phyloP scores from a whole-genome alignment of 371 early-diverging fungal genomes.

The Mortierella polycephala region DNA sequence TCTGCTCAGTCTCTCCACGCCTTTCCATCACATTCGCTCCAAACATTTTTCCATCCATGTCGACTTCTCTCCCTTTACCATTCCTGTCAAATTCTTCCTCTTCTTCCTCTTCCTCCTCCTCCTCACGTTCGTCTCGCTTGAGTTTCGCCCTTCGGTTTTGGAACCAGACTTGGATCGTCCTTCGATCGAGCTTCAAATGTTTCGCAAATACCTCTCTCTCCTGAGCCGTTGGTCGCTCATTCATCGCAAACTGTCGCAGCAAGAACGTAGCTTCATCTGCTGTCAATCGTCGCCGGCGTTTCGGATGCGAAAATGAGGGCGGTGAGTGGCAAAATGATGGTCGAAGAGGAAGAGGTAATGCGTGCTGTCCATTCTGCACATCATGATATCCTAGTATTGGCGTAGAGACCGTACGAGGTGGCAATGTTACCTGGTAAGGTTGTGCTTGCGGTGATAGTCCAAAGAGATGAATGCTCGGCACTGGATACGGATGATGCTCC shows the following conservation, averaged over 20 bases:
- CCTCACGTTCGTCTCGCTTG: constrained; percentile 29
- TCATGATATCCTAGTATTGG: no score
- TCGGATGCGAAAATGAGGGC: constrained; percentile 9
- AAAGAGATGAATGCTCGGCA: neutral
- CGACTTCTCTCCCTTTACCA: neutral
- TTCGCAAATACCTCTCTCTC: constrained; percentile 45
- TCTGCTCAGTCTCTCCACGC: neutral
- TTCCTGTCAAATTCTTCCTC: neutral
- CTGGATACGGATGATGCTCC: no score
- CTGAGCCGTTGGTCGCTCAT: constrained; percentile 39
- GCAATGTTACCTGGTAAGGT: no score
- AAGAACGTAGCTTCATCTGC: constrained; percentile 27
- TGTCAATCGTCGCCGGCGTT: constrained; percentile 36
- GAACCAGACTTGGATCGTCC: constrained; percentile 93
- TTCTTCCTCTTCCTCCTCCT: neutral
- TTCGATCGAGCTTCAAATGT: constrained; percentile 45
- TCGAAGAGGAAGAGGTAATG: neutral
- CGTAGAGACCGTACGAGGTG: no score
- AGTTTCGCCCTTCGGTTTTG: constrained; percentile 84
- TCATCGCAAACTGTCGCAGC: constrained; percentile 19
- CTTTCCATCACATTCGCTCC: neutral
- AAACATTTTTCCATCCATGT: no score
- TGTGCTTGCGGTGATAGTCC: no score
- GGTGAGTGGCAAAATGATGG: neutral
- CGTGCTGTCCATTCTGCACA: neutral